Percentiles rank a stretch among this genome's conserved stretches.
Evolutionary conservation across 257 asterid species (phyloP).

Genomic region (Prunella vulgaris): DNA sequence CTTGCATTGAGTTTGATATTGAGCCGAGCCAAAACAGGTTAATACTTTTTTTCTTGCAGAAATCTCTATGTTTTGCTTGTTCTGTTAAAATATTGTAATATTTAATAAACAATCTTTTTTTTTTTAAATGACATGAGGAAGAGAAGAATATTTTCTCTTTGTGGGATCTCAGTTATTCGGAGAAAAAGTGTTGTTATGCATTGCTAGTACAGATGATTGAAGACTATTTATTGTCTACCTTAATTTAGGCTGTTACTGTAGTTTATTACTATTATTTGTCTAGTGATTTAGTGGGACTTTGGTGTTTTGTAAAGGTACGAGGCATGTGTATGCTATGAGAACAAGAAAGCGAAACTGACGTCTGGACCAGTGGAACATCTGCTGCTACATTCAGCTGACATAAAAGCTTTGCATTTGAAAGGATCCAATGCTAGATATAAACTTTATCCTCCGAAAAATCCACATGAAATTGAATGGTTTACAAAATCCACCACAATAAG

Average conservation of each 20-base stretch:
- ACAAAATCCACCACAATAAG: slow-evolving; percentile 68
- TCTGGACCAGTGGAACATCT: slow-evolving; percentile 79
- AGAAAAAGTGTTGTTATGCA: background rate
- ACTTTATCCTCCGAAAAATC: slow-evolving; percentile 45
- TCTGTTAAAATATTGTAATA: background rate
- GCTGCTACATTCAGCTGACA: slow-evolving; percentile 53
- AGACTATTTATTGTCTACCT: background rate
- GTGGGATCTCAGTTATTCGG: background rate
- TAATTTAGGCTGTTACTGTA: background rate
- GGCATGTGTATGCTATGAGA: slow-evolving; percentile 42
- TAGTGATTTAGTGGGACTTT: slow-evolving; percentile 14
- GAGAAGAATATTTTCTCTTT: background rate
- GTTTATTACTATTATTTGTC: background rate
- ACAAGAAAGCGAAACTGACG: slow-evolving; percentile 49
- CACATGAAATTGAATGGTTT: slow-evolving; percentile 58
- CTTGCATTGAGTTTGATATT: slow-evolving; percentile 68
- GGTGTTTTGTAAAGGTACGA: slow-evolving; percentile 58
- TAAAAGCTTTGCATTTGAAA: slow-evolving; percentile 47
- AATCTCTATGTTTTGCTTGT: background rate
- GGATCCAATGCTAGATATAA: slow-evolving; percentile 54
- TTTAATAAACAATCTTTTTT: background rate
- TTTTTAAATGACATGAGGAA: background rate
- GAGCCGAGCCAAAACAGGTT: slow-evolving; percentile 74
- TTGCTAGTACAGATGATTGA: background rate
- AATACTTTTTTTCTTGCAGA: slow-evolving; percentile 5